phyloP scores from a whole-genome alignment of 306 rosid species.

The Amphicarpaea edgeworthii region DNA sequence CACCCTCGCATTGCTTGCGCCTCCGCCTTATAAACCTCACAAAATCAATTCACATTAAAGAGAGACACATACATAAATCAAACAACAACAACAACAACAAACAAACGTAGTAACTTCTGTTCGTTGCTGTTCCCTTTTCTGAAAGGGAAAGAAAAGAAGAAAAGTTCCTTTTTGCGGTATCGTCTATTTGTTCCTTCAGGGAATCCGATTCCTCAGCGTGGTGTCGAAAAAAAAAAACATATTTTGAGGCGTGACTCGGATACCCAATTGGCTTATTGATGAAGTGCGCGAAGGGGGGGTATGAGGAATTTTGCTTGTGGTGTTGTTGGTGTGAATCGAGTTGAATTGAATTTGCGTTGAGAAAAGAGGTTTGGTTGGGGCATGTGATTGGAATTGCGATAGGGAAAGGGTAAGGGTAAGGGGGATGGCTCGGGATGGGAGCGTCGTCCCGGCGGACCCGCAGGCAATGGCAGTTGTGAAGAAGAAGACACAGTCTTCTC shows the following conservation, averaged over 20 bases:
- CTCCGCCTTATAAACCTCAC: neutral
- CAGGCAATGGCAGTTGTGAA: conserved; percentile 58
- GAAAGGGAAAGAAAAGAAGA: neutral
- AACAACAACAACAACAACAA: too few relatives aligned
- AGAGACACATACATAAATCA: neutral
- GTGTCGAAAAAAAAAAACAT: neutral
- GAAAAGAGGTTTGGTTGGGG: conserved; percentile 11
- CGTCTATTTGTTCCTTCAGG: neutral
- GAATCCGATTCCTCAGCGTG: conserved; percentile 40
- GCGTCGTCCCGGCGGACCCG: conserved; percentile 78
- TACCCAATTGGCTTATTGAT: conserved; percentile 42
- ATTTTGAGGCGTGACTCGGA: neutral
- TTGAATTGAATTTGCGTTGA: neutral
- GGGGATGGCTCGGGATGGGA: conserved; percentile 79
- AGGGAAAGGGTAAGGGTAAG: conserved; percentile 52
- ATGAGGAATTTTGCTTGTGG: neutral
- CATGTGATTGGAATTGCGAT: conserved; percentile 41
- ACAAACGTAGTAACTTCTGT: neutral
- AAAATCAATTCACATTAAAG: neutral
- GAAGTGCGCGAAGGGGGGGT: conserved; percentile 30
- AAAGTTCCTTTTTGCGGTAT: neutral
- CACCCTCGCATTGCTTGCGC: neutral
- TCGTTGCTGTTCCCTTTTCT: neutral
- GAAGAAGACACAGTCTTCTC: conserved; percentile 77
- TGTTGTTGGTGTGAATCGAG: neutral